These are phyloP conservation scores for Sclerotinia trifoliorum DNA, from an alignment of 2,329 filamentous ascomycete genomes.

Conservation along the genomic window DNA sequence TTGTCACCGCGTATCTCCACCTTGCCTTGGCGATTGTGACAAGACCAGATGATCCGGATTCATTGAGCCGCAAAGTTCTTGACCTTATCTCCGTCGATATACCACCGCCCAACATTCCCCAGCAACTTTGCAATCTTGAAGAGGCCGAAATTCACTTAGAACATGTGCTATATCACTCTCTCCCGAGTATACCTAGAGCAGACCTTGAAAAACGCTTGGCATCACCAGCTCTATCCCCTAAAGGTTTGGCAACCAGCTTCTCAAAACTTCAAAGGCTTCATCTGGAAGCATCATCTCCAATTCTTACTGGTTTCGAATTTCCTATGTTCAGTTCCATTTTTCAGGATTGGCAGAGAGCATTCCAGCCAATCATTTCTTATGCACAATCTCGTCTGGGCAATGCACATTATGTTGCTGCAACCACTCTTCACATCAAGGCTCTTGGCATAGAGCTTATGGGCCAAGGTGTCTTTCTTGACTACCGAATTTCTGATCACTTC, in stretches of 20 bases:
- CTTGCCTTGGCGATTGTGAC: conserved; percentile 27
- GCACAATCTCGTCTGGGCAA: conserved; percentile 10
- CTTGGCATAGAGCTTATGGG: conserved; percentile 25
- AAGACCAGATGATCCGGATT: conserved; percentile 14
- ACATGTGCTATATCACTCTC: conserved; percentile 20
- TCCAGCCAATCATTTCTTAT: conserved; percentile 26
- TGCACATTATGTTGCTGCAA: conserved; percentile 27
- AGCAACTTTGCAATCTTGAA: conserved; percentile 9
- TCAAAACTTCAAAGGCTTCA: conserved; percentile 22
- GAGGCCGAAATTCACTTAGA: conserved; percentile 20
- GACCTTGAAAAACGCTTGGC: conserved; percentile 18
- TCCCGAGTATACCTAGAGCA: conserved; percentile 20
- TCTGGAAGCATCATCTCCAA: conserved; percentile 18
- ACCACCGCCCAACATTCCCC: conserved; percentile 4
- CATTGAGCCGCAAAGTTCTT: conserved; percentile 22
- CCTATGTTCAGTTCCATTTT: conserved; percentile 23
- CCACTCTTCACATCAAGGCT: conserved; percentile 26
- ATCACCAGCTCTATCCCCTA: conserved; percentile 20
- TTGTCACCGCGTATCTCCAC: conserved; percentile 30
- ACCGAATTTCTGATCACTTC: conserved; percentile 15
- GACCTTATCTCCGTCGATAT: conserved; percentile 24
- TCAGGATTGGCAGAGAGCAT: conserved; percentile 28
- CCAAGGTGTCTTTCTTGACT: conserved; percentile 22
- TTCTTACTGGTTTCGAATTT: conserved; percentile 20
- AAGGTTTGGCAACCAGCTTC: conserved; percentile 21